phyloP scores from a whole-genome alignment of 2,329 filamentous ascomycete species.

The Penicillium frequentans region DNA sequence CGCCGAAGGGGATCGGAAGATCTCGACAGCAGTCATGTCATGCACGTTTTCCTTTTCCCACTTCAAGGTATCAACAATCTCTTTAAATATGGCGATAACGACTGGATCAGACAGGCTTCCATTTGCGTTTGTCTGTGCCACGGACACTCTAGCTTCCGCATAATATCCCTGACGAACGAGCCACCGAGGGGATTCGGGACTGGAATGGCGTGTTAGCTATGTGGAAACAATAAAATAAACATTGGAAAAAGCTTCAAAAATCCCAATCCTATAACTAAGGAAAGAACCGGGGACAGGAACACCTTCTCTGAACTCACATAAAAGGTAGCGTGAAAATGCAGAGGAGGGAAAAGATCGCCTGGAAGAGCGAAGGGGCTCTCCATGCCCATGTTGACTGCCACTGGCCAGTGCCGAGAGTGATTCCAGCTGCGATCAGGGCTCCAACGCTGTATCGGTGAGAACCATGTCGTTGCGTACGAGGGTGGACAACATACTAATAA shows the following conservation, averaged over 20 bases:
- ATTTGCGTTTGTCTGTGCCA: conserved; percentile 48
- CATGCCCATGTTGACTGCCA: conserved; percentile 50
- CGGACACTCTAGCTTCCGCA: conserved; percentile 43
- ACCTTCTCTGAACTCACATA: not conserved
- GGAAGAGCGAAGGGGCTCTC: conserved; percentile 46
- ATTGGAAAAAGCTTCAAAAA: too few species aligned
- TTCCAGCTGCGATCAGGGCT: conserved; percentile 49
- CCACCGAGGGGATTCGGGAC: conserved; percentile 52
- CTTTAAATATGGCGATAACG: conserved; percentile 43
- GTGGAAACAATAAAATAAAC: not conserved
- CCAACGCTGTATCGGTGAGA: conserved; percentile 15
- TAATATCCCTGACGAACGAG: conserved; percentile 43
- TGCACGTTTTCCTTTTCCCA: conserved; percentile 46
- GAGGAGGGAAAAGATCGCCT: conserved; percentile 34
- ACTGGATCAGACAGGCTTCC: conserved; percentile 44
- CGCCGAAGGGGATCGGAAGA: conserved; percentile 37
- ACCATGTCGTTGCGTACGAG: not conserved
- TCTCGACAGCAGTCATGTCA: conserved; percentile 38
- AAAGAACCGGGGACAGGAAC: too few species aligned
- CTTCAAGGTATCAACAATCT: conserved; percentile 50
- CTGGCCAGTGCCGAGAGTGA: conserved; percentile 46
- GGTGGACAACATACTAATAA: conserved; percentile 21
- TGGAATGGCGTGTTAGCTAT: not conserved
- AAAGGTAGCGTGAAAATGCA: conserved; percentile 9
- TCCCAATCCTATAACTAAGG: too few species aligned